Conservation (phyloP, 108 stramenopile species). For the Cylindrotheca fusiformis region DNA sequence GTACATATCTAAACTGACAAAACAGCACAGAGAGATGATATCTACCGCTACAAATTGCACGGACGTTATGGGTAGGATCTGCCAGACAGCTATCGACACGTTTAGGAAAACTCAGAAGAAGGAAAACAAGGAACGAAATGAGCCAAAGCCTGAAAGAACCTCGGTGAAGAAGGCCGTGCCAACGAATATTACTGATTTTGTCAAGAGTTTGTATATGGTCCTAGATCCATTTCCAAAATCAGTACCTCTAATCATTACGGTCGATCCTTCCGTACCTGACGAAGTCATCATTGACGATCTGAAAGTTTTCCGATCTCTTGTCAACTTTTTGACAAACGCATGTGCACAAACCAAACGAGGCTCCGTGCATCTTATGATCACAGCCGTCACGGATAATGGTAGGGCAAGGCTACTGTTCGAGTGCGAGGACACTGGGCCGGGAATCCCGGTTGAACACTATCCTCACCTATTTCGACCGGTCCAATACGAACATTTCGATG, state of each 20-base stretch:
- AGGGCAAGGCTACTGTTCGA: conserved; percentile 43
- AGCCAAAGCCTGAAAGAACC: not conserved
- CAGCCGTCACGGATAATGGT: not conserved
- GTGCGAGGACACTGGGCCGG: conserved; percentile 64
- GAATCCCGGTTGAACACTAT: conserved; percentile 45
- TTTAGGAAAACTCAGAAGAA: conserved; percentile 34
- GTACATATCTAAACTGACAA: conserved; percentile 20
- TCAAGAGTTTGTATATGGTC: conserved; percentile 45
- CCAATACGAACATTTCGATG: conserved; percentile 11
- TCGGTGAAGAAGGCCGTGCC: not conserved
- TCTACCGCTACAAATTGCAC: conserved; percentile 39
- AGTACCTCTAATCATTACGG: conserved; percentile 49
- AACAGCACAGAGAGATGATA: conserved; percentile 50
- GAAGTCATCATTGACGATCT: conserved; percentile 51
- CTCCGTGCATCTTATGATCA: conserved; percentile 41
- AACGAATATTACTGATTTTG: conserved; percentile 38
- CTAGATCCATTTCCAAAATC: conserved; percentile 59
- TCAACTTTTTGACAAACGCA: conserved; percentile 76
- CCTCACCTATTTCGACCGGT: conserved; percentile 47
- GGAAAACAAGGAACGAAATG: not conserved
- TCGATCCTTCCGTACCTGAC: conserved; percentile 45
- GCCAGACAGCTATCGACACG: conserved; percentile 53
- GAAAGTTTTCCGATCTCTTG: conserved; percentile 56
- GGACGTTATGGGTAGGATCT: conserved; percentile 63
- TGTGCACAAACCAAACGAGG: conserved; percentile 52